phyloP scores from a whole-genome alignment of 75 land plant species.

The Pinus albicaulis region DNA sequence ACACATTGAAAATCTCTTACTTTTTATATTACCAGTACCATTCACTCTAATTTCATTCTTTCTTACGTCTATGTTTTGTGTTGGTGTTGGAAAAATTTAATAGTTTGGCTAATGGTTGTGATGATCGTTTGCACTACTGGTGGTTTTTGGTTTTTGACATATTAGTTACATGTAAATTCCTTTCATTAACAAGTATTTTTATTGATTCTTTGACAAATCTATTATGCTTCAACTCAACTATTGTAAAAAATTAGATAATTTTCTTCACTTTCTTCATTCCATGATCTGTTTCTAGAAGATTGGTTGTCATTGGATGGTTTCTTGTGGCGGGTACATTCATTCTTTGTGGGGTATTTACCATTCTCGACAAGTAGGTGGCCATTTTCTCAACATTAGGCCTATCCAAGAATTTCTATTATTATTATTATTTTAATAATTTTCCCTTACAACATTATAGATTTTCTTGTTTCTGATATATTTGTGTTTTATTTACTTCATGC shows the following conservation, averaged over 20 bases:
- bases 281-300: slow-evolving; percentile 34
- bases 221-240: background rate
- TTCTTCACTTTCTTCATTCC: background rate
- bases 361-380: slow-evolving; percentile 68
- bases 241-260: background rate
- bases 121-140: background rate
- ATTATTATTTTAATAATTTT: background rate
- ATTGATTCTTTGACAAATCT: background rate
- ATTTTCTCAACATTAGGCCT: background rate
- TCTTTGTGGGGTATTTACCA: slow-evolving; percentile 77
- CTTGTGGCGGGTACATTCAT: slow-evolving; percentile 80
- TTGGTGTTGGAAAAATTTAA: background rate
- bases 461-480: too few relatives aligned
- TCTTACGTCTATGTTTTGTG: background rate
- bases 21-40: too few relatives aligned
- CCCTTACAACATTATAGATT: background rate
- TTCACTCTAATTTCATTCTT: background rate
- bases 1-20: too few relatives aligned
- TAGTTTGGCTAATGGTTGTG: background rate
- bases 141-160: slow-evolving; percentile 3
- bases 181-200: too few relatives aligned
- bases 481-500: too few relatives aligned
- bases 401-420: background rate
- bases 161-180: slow-evolving; percentile 9
- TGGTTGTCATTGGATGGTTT: slow-evolving; percentile 80